Conservation (phyloP, 768 basidiomycete genomes). For the Mycena pura region DNA sequence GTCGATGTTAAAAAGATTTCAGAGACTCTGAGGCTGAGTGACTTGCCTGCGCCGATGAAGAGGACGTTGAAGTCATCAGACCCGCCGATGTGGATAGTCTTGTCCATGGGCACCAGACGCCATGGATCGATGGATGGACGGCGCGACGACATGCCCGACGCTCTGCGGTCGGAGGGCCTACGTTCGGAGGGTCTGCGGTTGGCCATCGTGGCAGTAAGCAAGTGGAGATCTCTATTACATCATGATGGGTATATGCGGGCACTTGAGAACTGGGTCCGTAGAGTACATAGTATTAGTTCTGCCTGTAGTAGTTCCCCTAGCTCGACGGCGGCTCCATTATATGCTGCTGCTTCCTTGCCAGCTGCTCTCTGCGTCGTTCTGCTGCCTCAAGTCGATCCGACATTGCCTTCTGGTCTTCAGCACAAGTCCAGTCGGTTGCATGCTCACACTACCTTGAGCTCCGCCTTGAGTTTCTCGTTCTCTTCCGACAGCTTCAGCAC, state of each 20-base stretch:
- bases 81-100: constrained; percentile 62
- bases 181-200: constrained; percentile 55
- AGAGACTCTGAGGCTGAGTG: too few relatives aligned
- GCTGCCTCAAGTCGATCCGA: constrained; percentile 76
- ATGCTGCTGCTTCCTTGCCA: constrained; percentile 45
- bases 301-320: constrained; percentile 24
- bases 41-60: constrained; percentile 92
- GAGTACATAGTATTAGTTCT: constrained; percentile 11
- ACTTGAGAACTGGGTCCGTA: constrained; percentile 10
- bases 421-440: background rate
- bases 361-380: constrained; percentile 64
- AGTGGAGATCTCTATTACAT: constrained; percentile 6
- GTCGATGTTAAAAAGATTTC: too few relatives aligned
- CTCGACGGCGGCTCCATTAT: constrained; percentile 37
- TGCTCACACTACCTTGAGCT: constrained; percentile 50
- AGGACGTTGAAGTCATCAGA: constrained; percentile 89
- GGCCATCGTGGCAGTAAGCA: constrained; percentile 33
- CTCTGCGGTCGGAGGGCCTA: constrained; percentile 52
- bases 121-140: constrained; percentile 80
- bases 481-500: constrained; percentile 79
- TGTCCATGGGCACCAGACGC: constrained; percentile 81
- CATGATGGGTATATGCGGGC: constrained; percentile 20
- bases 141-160: constrained; percentile 62
- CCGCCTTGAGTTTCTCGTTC: constrained; percentile 78
- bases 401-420: constrained; percentile 54